Evolutionary conservation across 2,329 filamentous ascomycete genomes (phyloP).

Genomic region (Aspergillus japonicus): DNA sequence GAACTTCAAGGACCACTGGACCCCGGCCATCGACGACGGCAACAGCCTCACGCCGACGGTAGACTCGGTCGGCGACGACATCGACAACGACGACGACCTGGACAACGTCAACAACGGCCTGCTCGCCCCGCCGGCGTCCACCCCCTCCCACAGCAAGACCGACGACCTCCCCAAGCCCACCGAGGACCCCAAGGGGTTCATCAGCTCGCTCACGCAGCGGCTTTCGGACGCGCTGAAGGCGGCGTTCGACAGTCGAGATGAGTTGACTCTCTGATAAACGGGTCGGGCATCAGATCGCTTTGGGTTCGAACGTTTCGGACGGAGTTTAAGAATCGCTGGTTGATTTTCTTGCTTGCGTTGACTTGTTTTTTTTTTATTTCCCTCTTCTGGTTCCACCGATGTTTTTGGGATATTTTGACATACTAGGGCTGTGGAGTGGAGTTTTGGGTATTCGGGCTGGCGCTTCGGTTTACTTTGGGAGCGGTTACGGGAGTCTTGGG

Average conservation of each 20-base stretch:
- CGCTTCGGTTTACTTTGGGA: no score
- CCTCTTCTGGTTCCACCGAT: no score
- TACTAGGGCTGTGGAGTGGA: no score
- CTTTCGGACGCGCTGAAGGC: constrained; percentile 22
- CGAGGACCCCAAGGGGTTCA: constrained; percentile 20
- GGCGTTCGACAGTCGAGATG: constrained; percentile 30
- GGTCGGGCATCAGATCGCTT: no score
- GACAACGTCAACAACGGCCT: neutral
- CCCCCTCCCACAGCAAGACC: constrained; percentile 4
- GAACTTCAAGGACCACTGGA: no score
- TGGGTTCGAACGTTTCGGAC: neutral
- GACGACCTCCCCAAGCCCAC: neutral
- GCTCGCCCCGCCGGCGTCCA: no score
- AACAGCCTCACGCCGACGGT: neutral
- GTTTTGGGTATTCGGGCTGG: no score
- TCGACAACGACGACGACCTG: neutral
- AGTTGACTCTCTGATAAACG: constrained; percentile 18
- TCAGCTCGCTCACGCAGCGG: constrained; percentile 17
- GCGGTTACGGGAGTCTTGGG: no score
- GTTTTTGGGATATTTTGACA: no score
- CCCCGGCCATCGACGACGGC: constrained; percentile 7
- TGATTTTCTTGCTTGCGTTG: no score
- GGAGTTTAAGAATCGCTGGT: no score
- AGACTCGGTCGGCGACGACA: neutral
- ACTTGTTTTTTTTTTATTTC: no score